Evolutionary conservation across 305 asterid species (phyloP), one percentile per base, ranked within the genome.

Genomic region (Fraxinus paxiana): DNA sequence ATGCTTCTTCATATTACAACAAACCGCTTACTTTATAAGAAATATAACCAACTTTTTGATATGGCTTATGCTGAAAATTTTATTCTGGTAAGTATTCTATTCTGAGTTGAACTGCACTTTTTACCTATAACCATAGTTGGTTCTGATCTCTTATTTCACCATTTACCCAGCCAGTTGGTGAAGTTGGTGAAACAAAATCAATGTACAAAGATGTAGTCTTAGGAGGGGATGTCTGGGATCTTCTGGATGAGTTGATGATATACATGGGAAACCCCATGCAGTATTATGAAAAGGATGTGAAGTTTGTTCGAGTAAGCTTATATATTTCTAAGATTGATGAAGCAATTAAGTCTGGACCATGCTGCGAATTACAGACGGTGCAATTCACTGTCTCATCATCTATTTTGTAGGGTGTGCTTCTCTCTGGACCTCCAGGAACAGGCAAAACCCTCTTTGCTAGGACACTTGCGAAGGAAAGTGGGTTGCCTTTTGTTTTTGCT

Each of bases 181-280:
- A 91, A 87, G 94, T 87, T 80, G 95, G 94, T 87, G 97, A 91
- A 87, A 89, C 96, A 24, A 94, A 94, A 86, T 87, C 97, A 13
- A 94, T 96, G 99, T 80, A 92, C 84, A 96, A 94, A 86, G 98
- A 95, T 77, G 97, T 96, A 35, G 94, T 96, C 70, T 84, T 96
- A 88, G 99, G 99, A 90, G 99, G 99, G 80, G 99, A 96, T 91
- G 98, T 94, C 75, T 96, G 99, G 99, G 99, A 96, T 87, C 97
- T 96, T 75, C 89, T 96, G 80, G 99, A 96, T 79, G 98, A 96
- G 86, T 80, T 96, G 91, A 96, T 96, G 99, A 79, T 96, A 81
- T 96, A 96, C 87, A 90, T 96, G 99, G 86, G 94, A 80, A 91
- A 94, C 75, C 99, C 99, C 82, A 94, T 96, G 99, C 97, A 89